phyloP scores from a whole-genome alignment of 2,329 filamentous ascomycete genomes.

The Xylariales sp. region DNA sequence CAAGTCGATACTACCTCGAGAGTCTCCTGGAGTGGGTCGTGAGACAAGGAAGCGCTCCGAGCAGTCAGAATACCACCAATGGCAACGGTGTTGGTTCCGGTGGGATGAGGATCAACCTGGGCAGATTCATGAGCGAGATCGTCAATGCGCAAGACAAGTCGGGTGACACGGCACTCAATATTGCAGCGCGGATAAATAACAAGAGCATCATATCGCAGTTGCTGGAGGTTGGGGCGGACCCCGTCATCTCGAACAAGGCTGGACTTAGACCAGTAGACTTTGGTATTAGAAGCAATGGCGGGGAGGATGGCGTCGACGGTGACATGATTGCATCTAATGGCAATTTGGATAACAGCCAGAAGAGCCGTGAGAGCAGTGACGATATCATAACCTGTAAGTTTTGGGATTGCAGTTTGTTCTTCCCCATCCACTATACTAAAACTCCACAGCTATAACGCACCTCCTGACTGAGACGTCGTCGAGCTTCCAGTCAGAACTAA shows the following conservation, averaged over 20 bases:
- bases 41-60: conserved; percentile 67
- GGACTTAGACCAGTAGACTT: conserved; percentile 90
- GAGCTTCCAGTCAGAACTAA: conserved; percentile 75
- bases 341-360: conserved; percentile 36
- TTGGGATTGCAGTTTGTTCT: too few relatives aligned
- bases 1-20: conserved; percentile 94
- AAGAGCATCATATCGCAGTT: conserved; percentile 94
- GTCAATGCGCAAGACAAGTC: conserved; percentile 93
- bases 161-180: conserved; percentile 90
- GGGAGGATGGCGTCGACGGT: conserved; percentile 39
- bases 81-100: conserved; percentile 27
- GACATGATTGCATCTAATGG: conserved; percentile 21
- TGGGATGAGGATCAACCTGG: conserved; percentile 72
- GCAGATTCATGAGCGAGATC: conserved; percentile 93
- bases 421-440: too few relatives aligned
- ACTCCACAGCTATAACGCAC: conserved; percentile 65
- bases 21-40: conserved; percentile 92
- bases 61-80: conserved; percentile 37
- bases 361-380: conserved; percentile 67
- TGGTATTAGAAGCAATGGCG: conserved; percentile 70
- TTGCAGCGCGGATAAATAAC: conserved; percentile 89
- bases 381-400: conserved; percentile 74
- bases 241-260: conserved; percentile 85
- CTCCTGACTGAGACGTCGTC: conserved; percentile 74
- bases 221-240: conserved; percentile 89